Base-by-base conservation (phyloP, 371 early-diverging fungal genomes). In the Mucor sp. region DNA sequence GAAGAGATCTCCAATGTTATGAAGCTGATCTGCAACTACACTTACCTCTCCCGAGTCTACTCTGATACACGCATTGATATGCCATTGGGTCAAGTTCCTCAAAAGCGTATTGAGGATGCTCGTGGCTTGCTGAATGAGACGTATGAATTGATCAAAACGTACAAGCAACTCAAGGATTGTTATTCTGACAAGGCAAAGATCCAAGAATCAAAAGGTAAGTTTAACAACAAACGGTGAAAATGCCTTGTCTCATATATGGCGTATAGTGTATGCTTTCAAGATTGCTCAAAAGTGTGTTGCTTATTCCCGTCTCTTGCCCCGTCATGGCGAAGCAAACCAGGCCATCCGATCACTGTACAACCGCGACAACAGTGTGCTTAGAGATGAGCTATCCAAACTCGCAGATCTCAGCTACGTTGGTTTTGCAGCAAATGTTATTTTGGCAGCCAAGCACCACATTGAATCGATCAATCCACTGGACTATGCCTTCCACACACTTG, bases 61-160 rank as follows among this genome's bases (percentile, higher is more conserved):
- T 39, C 62, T 6, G 73, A 76, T 19, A 63, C 65, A 8, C 17
- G 74, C 3, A 55, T 87, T n/a, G 82, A 79, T 63, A 76, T 87
- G 53, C 83, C 82, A 8, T 60, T 84, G 6, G 89, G 87, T n/a
- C 83, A 81, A 57, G 37, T 86, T 0, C 80, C 83, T 44, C 74
- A 75, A 55, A 64, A 64, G 1, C 66, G 63, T 7, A 74, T 87
- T 5, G 68, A 78, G 21, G 48, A 74, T 59, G 87, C 83, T 7
- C 69, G 75, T n/a, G 39, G 55, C 0, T 72, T 83, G 30, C 57
- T 89, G 14, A 66, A 66, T 3, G 68, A 74, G 28, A 71, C 53
- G 1, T 17, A 6, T 23, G 50, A 58, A 15, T 15, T 62, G 3
- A 62, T 39, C 5, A 27, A 70, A 0, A 57, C 23, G 1, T 62